Conservation (phyloP, 306 rosid species). For the Prunus salicina region DNA sequence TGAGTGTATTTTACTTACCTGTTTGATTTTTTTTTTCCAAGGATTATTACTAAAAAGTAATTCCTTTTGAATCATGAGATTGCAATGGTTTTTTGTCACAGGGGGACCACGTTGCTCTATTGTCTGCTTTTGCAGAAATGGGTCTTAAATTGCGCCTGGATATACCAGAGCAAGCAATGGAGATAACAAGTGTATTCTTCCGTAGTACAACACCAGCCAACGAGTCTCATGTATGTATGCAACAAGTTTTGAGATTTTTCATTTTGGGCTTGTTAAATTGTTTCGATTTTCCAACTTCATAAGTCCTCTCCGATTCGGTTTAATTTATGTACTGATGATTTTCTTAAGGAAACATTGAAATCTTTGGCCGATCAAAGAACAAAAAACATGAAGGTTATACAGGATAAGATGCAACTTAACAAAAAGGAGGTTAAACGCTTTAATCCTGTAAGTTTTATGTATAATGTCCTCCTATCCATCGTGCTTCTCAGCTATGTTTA, state of each 20-base stretch:
- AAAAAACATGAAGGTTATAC: constrained; percentile 77
- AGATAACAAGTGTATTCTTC: constrained; percentile 68
- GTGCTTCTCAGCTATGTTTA: constrained; percentile 24
- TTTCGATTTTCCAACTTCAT: not conserved
- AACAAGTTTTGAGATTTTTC: constrained; percentile 13
- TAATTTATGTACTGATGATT: constrained; percentile 24
- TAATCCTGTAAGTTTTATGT: constrained; percentile 74
- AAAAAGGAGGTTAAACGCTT: constrained; percentile 80
- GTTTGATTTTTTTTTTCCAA: not conserved
- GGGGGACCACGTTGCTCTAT: constrained; percentile 96
- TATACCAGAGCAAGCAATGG: constrained; percentile 97
- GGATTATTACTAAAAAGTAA: constrained; percentile 10
- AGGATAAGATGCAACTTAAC: constrained; percentile 83
- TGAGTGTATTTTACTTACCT: not conserved
- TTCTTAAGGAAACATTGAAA: constrained; percentile 65
- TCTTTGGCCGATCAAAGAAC: constrained; percentile 64
- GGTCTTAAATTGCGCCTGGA: constrained; percentile 92
- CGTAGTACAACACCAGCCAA: constrained; percentile 78
- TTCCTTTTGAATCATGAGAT: constrained; percentile 11
- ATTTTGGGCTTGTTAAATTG: constrained; percentile 5
- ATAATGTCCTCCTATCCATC: constrained; percentile 17
- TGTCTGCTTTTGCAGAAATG: constrained; percentile 96
- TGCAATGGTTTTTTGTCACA: constrained; percentile 37
- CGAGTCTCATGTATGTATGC: constrained; percentile 59
- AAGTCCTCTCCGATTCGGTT: constrained; percentile 2